phyloP scores from a whole-genome alignment of 306 rosid species.

The Vigna hirtella region DNA sequence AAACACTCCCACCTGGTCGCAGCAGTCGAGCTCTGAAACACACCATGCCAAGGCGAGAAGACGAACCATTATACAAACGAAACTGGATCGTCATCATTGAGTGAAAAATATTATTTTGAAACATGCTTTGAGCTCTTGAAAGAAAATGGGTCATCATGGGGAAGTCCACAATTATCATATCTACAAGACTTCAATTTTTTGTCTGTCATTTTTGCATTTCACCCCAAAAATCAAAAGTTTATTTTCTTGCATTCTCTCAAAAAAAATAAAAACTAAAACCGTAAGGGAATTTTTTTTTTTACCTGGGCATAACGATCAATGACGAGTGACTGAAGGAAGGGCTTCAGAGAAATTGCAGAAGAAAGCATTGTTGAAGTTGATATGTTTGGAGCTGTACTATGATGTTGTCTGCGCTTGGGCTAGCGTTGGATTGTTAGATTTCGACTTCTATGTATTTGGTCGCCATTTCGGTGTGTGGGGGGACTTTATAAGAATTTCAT shows the following conservation, averaged over 20 bases:
- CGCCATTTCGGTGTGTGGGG: background rate
- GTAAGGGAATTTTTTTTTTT: slow-evolving; percentile 7
- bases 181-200: background rate
- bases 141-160: background rate
- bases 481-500: background rate
- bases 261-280: background rate
- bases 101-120: slow-evolving; percentile 27
- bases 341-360: slow-evolving; percentile 45
- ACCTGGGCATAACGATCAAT: slow-evolving; percentile 48
- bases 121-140: slow-evolving; percentile 7
- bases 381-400: slow-evolving; percentile 39
- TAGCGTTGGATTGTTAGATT: background rate
- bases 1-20: slow-evolving; percentile 49
- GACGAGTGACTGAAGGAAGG: slow-evolving; percentile 34
- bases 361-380: slow-evolving; percentile 50
- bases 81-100: background rate
- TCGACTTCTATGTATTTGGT: slow-evolving; percentile 13
- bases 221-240: background rate
- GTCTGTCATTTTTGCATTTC: background rate
- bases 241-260: slow-evolving; percentile 3
- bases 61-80: slow-evolving; percentile 10
- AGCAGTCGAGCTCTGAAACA: slow-evolving; percentile 52
- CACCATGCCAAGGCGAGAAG: slow-evolving; percentile 40
- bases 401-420: background rate
- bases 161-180: slow-evolving; percentile 7